Percentiles rank a stretch among this genome's conserved stretches.
These are phyloP conservation scores for Ascochyta rabiei DNA, from an alignment of 2,329 filamentous ascomycete species.

Conservation along the genomic window DNA sequence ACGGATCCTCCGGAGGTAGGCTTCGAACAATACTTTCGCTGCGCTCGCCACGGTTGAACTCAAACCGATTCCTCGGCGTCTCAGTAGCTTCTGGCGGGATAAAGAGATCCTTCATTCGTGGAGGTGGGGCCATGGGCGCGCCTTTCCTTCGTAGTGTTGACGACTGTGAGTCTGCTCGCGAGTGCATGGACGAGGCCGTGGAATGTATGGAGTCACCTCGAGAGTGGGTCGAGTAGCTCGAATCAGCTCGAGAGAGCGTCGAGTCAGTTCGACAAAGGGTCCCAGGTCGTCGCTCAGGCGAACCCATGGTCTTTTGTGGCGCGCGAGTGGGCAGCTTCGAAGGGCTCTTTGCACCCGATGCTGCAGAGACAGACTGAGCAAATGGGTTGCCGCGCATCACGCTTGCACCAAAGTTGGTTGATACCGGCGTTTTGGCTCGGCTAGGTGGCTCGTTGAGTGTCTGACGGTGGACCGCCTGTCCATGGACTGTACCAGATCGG, in stretches of 20 bases:
- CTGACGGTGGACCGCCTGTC: slow-evolving; percentile 35
- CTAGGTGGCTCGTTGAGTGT: slow-evolving; percentile 19
- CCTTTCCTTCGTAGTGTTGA: slow-evolving; percentile 49
- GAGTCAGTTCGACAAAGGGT: slow-evolving; percentile 35
- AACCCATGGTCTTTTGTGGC: slow-evolving; percentile 45
- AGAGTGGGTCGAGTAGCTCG: slow-evolving; percentile 19
- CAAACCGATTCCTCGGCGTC: slow-evolving; percentile 53
- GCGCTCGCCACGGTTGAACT: slow-evolving; percentile 52
- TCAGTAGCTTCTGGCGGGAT: slow-evolving; percentile 55
- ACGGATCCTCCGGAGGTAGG: slow-evolving; percentile 79
- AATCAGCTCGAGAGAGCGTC: slow-evolving; percentile 9
- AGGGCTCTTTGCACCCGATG: slow-evolving; percentile 58
- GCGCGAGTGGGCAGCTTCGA: slow-evolving; percentile 71
- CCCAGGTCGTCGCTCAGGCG: slow-evolving; percentile 69
- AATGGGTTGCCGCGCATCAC: slow-evolving; percentile 44
- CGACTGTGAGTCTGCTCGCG: slow-evolving; percentile 33
- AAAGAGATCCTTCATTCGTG: slow-evolving; percentile 88
- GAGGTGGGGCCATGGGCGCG: slow-evolving; percentile 67
- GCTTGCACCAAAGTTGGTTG: slow-evolving; percentile 43
- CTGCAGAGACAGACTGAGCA: slow-evolving; percentile 43
- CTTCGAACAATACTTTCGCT: slow-evolving; percentile 65
- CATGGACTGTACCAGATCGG: slow-evolving; percentile 49
- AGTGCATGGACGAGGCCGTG: slow-evolving; percentile 21
- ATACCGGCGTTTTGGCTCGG: slow-evolving; percentile 51
- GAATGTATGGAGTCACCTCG: slow-evolving; percentile 14